Base-by-base conservation (phyloP, 768 basidiomycete species). In the Kondoa malvinella region DNA sequence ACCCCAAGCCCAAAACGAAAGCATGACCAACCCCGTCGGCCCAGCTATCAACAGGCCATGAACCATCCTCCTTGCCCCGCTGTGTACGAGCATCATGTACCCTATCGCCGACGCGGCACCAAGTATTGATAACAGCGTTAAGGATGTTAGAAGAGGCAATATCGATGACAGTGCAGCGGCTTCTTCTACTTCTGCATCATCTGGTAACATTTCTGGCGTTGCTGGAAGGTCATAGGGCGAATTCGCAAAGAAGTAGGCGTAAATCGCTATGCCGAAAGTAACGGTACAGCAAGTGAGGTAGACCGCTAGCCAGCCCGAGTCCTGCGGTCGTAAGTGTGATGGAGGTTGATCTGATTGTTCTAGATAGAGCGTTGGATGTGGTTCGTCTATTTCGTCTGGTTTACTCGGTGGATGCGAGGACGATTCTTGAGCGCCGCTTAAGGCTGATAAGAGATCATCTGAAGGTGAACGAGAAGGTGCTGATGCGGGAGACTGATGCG, bases 151-250 rank as follows among this genome's bases (percentile, higher is more conserved):
- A 16, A 63, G 31, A 33, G 61, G 61, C 27, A 63, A 8, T 16
- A 34, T 33, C 16, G 61, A 27, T 27, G 31, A 29, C 12, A 63
- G 30, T 8, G 61, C n/a, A 33, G 61, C 15, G 27, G 61, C 61
- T 33, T 63, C 61, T 63, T 63, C 61, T 3, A 63, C 27, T 33
- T 63, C 61, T 16, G 61, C 61, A 33, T 63, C 61, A 32, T 63
- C 61, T 29, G 14, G 8, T 16, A 21, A 17, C 27, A 16, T 16
- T 21, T 3, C 27, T 16, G 61, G 32, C 3, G 14, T 3, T 4
- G 58, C 8, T 26, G 58, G 27, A 50, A 63, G 61, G 3, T 27
- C 15, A 16, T 27, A 30, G 12, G 61, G 61, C 61, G 61, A 17
- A 63, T 63, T 29, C 29, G 61, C 61, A 16, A 63, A 31, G 61